These are phyloP conservation scores for Parastagonospora nodorum DNA, from an alignment of 2,329 filamentous ascomycete genomes.

Conservation along the genomic window DNA sequence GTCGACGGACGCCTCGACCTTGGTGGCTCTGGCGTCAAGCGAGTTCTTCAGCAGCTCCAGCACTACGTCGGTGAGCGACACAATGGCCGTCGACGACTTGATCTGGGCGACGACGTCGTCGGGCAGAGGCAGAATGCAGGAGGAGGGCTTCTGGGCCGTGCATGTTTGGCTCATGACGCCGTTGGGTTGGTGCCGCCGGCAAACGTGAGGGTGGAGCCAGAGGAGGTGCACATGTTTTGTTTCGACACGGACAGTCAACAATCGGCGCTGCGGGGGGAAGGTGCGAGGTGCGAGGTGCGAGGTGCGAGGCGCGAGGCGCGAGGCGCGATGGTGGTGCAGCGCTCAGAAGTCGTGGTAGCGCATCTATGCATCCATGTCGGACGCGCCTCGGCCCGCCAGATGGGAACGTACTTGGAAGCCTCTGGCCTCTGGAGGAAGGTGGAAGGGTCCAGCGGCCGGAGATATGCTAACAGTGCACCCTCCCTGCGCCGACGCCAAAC, in stretches of 20 bases:
- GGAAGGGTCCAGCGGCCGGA: conserved; percentile 19
- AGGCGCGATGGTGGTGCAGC: too few relatives aligned
- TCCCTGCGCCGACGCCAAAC: background rate
- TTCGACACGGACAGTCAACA: too few relatives aligned
- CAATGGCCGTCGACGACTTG: conserved; percentile 81
- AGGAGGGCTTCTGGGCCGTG: background rate
- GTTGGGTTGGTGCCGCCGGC: too few relatives aligned
- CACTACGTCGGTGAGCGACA: conserved; percentile 72
- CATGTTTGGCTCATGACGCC: background rate
- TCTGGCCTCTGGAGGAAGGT: background rate
- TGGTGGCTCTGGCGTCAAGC: conserved; percentile 76
- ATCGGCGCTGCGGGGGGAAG: too few relatives aligned
- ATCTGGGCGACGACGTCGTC: conserved; percentile 75
- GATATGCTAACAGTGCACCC: conserved; percentile 11
- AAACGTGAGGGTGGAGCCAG: too few relatives aligned
- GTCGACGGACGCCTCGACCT: conserved; percentile 73
- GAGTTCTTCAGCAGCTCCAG: conserved; percentile 80
- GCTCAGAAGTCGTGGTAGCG: too few relatives aligned
- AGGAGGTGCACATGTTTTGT: too few relatives aligned
- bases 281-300: too few relatives aligned
- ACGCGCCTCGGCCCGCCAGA: too few relatives aligned
- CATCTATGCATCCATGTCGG: too few relatives aligned
- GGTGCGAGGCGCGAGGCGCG: too few relatives aligned
- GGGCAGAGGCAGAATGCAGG: conserved; percentile 69
- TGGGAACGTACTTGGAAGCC: too few relatives aligned